Percentiles rank a stretch among this genome's conserved stretches.
phyloP scores from a whole-genome alignment of 108 stramenopile genomes.

The Conticribra weissflogii region DNA sequence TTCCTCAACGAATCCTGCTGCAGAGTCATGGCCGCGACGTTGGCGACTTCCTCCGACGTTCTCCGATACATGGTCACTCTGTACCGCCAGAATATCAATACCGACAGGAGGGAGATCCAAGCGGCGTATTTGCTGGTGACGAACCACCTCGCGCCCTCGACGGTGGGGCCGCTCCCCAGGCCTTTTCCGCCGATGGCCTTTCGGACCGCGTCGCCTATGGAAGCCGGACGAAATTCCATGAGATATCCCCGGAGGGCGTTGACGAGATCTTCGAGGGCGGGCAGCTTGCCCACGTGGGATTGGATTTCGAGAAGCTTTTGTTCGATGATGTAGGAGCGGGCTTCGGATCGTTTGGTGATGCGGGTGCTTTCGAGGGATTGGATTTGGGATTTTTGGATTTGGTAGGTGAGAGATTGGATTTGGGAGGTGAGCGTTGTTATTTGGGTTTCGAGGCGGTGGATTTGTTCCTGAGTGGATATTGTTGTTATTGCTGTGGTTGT shows the following conservation, averaged over 20 bases:
- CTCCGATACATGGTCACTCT: slow-evolving; percentile 39
- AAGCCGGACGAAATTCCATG: slow-evolving; percentile 3
- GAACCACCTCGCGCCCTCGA: not conserved
- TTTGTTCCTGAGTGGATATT: slow-evolving; percentile 2
- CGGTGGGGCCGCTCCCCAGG: no score
- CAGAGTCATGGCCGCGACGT: slow-evolving; percentile 45
- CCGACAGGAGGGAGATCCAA: slow-evolving; percentile 13
- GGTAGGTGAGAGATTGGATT: slow-evolving; percentile 31
- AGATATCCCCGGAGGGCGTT: slow-evolving; percentile 19
- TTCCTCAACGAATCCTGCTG: slow-evolving; percentile 37
- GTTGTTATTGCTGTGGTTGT: not conserved
- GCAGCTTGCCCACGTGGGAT: slow-evolving; percentile 43
- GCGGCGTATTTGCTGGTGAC: slow-evolving; percentile 45
- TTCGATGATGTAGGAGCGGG: slow-evolving; percentile 46
- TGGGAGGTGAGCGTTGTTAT: slow-evolving; percentile 18
- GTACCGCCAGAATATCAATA: slow-evolving; percentile 41
- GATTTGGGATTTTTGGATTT: slow-evolving; percentile 30
- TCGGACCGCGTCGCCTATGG: slow-evolving; percentile 9
- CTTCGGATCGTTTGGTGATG: no score
- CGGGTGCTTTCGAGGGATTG: slow-evolving; percentile 20
- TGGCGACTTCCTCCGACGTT: slow-evolving; percentile 50
- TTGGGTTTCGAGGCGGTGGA: slow-evolving; percentile 10
- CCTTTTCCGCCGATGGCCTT: no score
- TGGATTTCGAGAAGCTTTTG: slow-evolving; percentile 39
- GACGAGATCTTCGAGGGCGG: slow-evolving; percentile 28